These are phyloP conservation scores for Geosmithia flava DNA, from an alignment of 2,329 filamentous ascomycete genomes.

Conservation along the genomic window DNA sequence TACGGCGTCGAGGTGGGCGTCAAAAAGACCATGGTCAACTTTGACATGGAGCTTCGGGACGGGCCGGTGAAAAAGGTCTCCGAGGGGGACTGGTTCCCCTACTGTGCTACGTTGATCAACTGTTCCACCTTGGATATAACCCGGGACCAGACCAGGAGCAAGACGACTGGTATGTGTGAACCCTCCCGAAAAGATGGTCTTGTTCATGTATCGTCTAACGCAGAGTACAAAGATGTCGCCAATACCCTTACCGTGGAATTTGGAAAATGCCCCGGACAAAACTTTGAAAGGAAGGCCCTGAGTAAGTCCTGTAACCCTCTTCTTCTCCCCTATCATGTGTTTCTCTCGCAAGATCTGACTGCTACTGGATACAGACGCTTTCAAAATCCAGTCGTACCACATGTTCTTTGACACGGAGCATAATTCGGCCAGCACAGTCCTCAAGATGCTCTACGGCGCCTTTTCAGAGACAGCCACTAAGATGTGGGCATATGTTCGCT, in stretches of 20 bases:
- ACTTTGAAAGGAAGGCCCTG: conserved; percentile 70
- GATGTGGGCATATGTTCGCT: conserved; percentile 48
- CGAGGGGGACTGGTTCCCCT: conserved; percentile 53
- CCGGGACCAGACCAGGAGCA: conserved; percentile 49
- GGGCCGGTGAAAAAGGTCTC: conserved; percentile 34
- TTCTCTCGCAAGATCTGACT: background rate
- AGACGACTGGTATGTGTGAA: conserved; percentile 31
- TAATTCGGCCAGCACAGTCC: conserved; percentile 58
- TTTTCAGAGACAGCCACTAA: conserved; percentile 73
- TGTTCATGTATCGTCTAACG: conserved; percentile 15
- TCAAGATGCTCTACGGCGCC: conserved; percentile 62
- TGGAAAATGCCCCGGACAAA: conserved; percentile 57
- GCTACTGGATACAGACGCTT: conserved; percentile 32
- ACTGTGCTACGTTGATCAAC: conserved; percentile 74
- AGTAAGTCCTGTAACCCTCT: conserved; percentile 28
- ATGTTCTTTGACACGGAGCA: conserved; percentile 75
- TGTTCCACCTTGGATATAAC: conserved; percentile 61
- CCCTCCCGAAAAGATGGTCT: background rate
- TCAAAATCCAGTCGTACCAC: conserved; percentile 74
- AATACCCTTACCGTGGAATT: conserved; percentile 72
- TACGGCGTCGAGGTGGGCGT: conserved; percentile 73
- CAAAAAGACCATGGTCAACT: conserved; percentile 76
- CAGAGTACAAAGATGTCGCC: conserved; percentile 26
- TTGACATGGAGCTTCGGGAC: conserved; percentile 49
- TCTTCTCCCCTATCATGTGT: background rate